phyloP scores from a whole-genome alignment of 345 rosid species.

The Hypericum androsaemum region DNA sequence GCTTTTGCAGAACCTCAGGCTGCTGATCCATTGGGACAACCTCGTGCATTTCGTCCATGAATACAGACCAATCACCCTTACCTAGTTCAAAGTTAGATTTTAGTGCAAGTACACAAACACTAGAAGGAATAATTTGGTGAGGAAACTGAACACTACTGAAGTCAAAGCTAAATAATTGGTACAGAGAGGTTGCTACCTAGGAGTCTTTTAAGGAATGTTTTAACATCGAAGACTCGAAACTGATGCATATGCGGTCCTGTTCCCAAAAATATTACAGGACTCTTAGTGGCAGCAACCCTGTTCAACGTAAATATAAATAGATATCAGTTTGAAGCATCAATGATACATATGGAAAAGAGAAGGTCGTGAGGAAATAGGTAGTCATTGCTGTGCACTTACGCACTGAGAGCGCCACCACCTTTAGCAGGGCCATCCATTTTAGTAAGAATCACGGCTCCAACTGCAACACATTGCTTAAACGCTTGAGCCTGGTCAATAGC shows the following conservation, averaged over 20 bases:
- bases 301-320: slow-evolving; percentile 12
- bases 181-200: slow-evolving; percentile 35
- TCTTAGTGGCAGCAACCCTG: slow-evolving; percentile 93
- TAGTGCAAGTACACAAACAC: background rate
- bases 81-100: slow-evolving; percentile 27
- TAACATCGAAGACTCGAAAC: slow-evolving; percentile 88
- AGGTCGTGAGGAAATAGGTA: background rate
- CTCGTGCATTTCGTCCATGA: slow-evolving; percentile 88
- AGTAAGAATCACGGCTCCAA: slow-evolving; percentile 88
- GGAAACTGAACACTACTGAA: background rate
- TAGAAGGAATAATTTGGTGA: no score
- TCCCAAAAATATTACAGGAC: slow-evolving; percentile 87
- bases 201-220: slow-evolving; percentile 81
- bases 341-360: background rate
- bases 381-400: slow-evolving; percentile 37
- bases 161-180: background rate
- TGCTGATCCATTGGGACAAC: slow-evolving; percentile 95
- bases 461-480: slow-evolving; percentile 78
- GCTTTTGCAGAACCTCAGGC: slow-evolving; percentile 90
- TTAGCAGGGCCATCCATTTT: slow-evolving; percentile 99
- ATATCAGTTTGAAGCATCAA: background rate
- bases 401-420: slow-evolving; percentile 98
- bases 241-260: slow-evolving; percentile 90
- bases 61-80: slow-evolving; percentile 93
- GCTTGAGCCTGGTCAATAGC: slow-evolving; percentile 95